Conservation (phyloP, 2,329 filamentous ascomycete species). For the Chalaropsis thielavioides region DNA sequence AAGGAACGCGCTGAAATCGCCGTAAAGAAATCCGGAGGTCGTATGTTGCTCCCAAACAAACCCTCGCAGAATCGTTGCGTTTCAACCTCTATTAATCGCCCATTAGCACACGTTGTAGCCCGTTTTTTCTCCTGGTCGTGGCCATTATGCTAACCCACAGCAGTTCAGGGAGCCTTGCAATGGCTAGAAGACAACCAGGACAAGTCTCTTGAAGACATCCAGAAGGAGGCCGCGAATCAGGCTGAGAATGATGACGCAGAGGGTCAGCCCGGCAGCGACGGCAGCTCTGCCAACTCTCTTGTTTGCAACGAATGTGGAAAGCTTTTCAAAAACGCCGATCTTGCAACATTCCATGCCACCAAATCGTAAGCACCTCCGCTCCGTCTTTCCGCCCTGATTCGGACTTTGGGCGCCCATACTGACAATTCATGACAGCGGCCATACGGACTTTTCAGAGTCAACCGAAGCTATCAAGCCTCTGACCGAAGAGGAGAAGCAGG, state of each 20-base stretch:
- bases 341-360: slow-evolving; percentile 79
- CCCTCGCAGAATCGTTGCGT: background rate
- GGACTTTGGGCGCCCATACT: background rate
- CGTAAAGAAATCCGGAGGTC: slow-evolving; percentile 64
- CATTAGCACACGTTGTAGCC: background rate
- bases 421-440: slow-evolving; percentile 35
- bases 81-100: background rate
- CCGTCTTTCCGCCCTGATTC: background rate
- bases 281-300: slow-evolving; percentile 56
- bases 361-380: slow-evolving; percentile 47
- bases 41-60: slow-evolving; percentile 35
- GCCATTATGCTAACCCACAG: background rate
- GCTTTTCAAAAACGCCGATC: slow-evolving; percentile 64
- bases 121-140: background rate
- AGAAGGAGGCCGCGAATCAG: slow-evolving; percentile 27
- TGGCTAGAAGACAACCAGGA: slow-evolving; percentile 92
- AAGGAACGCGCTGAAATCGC: slow-evolving; percentile 68
- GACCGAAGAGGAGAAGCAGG: slow-evolving; percentile 80
- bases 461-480: slow-evolving; percentile 82
- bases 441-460: slow-evolving; percentile 83
- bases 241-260: slow-evolving; percentile 13
- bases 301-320: slow-evolving; percentile 93
- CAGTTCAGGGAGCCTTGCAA: slow-evolving; percentile 78
- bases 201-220: slow-evolving; percentile 69
- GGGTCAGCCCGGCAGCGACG: slow-evolving; percentile 28